phyloP scores from a whole-genome alignment of 164 flowering plant genomes.

The Kingdonia uniflora region DNA sequence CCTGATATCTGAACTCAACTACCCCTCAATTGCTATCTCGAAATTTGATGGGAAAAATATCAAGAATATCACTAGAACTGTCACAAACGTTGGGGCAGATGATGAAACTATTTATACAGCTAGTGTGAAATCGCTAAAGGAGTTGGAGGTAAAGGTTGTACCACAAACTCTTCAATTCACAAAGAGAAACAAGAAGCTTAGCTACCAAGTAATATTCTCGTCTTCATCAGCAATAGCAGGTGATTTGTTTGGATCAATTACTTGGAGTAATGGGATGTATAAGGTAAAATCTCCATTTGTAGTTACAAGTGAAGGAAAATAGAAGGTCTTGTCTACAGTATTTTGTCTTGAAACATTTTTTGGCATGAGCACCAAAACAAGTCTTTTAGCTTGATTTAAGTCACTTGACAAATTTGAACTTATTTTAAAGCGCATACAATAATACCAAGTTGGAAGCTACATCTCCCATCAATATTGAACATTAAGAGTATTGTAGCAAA shows the following conservation, averaged over 20 bases:
- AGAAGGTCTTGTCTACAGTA: no score
- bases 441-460: no score
- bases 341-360: no score
- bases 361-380: no score
- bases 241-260: slow-evolving; percentile 22
- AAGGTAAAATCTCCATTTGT: slow-evolving; percentile 20
- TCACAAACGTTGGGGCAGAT: slow-evolving; percentile 51
- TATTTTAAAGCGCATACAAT: no score
- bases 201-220: slow-evolving; percentile 47
- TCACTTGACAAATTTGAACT: no score
- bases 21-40: slow-evolving; percentile 66
- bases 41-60: slow-evolving; percentile 22
- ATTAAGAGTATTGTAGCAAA: background rate
- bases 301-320: background rate
- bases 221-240: slow-evolving; percentile 9
- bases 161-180: slow-evolving; percentile 48
- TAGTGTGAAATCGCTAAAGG: slow-evolving; percentile 29
- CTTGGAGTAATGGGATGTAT: slow-evolving; percentile 24
- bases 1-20: slow-evolving; percentile 55
- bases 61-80: slow-evolving; percentile 45
- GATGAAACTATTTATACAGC: slow-evolving; percentile 34
- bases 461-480: no score
- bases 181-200: slow-evolving; percentile 27
- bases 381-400: no score
- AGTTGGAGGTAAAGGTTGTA: slow-evolving; percentile 33